Percentiles rank a stretch among this genome's conserved stretches.
phyloP scores from a whole-genome alignment of 2,329 filamentous ascomycete genomes.

The Zymoseptoria tritici region DNA sequence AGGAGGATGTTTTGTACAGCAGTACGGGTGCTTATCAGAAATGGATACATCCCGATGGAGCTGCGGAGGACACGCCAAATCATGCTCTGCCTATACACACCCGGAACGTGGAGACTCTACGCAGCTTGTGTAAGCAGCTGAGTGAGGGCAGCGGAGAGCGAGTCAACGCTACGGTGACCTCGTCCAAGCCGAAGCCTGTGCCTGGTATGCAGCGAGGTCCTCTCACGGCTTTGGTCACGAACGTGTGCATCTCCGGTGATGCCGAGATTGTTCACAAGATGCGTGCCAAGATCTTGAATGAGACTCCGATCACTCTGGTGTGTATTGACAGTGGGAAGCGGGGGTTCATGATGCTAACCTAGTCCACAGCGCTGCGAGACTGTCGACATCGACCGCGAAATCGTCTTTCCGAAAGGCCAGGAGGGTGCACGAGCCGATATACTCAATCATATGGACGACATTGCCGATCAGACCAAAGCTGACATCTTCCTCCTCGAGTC shows the following conservation, averaged over 20 bases:
- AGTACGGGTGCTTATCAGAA: slow-evolving; percentile 78
- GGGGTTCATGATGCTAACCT: slow-evolving; percentile 22
- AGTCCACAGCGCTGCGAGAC: slow-evolving; percentile 71
- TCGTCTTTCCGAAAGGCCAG: slow-evolving; percentile 66
- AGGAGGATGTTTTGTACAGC: slow-evolving; percentile 89
- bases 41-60: slow-evolving; percentile 89
- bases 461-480: slow-evolving; percentile 82
- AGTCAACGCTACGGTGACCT: slow-evolving; percentile 75
- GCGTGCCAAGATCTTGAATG: slow-evolving; percentile 80
- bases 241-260: slow-evolving; percentile 83
- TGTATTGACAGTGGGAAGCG: slow-evolving; percentile 30
- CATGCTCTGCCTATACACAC: slow-evolving; percentile 88
- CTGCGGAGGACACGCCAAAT: slow-evolving; percentile 73
- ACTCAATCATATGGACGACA: slow-evolving; percentile 75
- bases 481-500: slow-evolving; percentile 95
- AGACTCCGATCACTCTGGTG: slow-evolving; percentile 89
- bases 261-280: slow-evolving; percentile 84
- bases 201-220: slow-evolving; percentile 45
- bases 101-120: slow-evolving; percentile 73
- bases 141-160: slow-evolving; percentile 57
- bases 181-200: slow-evolving; percentile 63
- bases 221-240: slow-evolving; percentile 55
- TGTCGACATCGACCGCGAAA: slow-evolving; percentile 84
- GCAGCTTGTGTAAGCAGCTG: slow-evolving; percentile 73
- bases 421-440: slow-evolving; percentile 58